Percentiles rank a stretch among this genome's conserved stretches.
These are phyloP conservation scores for Penicillium dipodomyicola DNA, from an alignment of 495 filamentous ascomycete genomes.

Conservation along the genomic window DNA sequence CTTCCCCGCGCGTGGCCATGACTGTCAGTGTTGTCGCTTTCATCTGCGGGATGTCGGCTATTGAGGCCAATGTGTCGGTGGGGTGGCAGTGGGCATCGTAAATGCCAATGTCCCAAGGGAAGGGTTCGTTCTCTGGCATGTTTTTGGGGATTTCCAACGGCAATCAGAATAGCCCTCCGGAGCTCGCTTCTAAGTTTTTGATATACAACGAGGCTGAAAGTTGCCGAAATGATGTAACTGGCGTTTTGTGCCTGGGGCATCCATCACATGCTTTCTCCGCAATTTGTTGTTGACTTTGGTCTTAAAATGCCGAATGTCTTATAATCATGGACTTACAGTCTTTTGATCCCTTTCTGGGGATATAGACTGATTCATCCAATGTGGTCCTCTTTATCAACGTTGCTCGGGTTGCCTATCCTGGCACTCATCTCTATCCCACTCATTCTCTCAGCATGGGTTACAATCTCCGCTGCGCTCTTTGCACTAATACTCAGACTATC, in stretches of 20 bases:
- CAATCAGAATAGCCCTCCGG: not conserved
- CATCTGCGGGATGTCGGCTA: conserved; percentile 69
- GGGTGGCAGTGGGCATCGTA: conserved; percentile 96
- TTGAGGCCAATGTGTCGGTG: conserved; percentile 85
- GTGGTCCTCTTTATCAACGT: conserved; percentile 44
- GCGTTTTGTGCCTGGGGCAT: conserved; percentile 6
- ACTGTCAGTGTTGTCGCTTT: conserved; percentile 72
- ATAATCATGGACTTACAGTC: not conserved
- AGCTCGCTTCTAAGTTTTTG: not conserved
- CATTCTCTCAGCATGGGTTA: conserved; percentile 64
- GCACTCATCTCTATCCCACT: conserved; percentile 67
- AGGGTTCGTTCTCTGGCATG: conserved; percentile 32
- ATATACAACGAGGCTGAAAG: not conserved
- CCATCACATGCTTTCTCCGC: conserved; percentile 15
- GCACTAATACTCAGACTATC: conserved; percentile 63
- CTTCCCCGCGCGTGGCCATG: conserved; percentile 85
- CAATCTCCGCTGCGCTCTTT: conserved; percentile 62
- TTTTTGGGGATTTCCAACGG: not conserved
- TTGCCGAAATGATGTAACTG: conserved; percentile 5
- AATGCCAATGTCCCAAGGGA: conserved; percentile 85
- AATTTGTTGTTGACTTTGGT: not conserved
- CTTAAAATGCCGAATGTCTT: conserved; percentile 1
- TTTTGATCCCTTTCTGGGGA: conserved; percentile 1
- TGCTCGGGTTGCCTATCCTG: conserved; percentile 61
- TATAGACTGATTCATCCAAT: conserved; percentile 4